These are phyloP conservation scores for Cladophialophora exuberans DNA, from an alignment of 2,329 filamentous ascomycete genomes.

Conservation along the genomic window DNA sequence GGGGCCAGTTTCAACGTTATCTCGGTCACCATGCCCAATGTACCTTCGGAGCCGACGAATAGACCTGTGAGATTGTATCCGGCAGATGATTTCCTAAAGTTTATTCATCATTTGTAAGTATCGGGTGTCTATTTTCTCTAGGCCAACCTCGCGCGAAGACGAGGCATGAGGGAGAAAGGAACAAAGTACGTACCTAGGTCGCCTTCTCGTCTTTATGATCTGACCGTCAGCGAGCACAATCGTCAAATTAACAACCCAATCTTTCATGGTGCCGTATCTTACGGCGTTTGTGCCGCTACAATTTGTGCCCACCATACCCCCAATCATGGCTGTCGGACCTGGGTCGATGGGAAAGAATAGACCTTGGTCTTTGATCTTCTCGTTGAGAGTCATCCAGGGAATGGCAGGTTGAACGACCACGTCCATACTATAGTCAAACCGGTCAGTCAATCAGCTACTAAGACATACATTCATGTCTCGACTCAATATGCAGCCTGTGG, in stretches of 20 bases:
- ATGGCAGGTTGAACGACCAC: constrained; percentile 88
- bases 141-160: too few relatives aligned
- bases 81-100: constrained; percentile 69
- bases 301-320: constrained; percentile 68
- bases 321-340: constrained; percentile 64
- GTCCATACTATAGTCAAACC: constrained; percentile 62
- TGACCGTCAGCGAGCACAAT: constrained; percentile 71
- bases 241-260: constrained; percentile 72
- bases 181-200: constrained; percentile 56
- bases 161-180: not conserved
- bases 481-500: too few relatives aligned
- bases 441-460: not conserved
- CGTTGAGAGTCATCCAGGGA: constrained; percentile 86
- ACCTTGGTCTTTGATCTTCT: constrained; percentile 69
- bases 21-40: constrained; percentile 78
- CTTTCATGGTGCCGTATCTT: constrained; percentile 74
- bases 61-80: constrained; percentile 81
- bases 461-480: too few relatives aligned
- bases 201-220: constrained; percentile 68
- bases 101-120: too few relatives aligned
- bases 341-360: constrained; percentile 93
- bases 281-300: constrained; percentile 65
- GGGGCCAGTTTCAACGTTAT: constrained; percentile 79
- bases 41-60: constrained; percentile 82
- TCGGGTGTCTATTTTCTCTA: too few relatives aligned